A percentile compares a stretch with the other conserved stretches of the same genome.
phyloP scores from a whole-genome alignment of 345 rosid genomes.

The Sonneratia caseolaris region DNA sequence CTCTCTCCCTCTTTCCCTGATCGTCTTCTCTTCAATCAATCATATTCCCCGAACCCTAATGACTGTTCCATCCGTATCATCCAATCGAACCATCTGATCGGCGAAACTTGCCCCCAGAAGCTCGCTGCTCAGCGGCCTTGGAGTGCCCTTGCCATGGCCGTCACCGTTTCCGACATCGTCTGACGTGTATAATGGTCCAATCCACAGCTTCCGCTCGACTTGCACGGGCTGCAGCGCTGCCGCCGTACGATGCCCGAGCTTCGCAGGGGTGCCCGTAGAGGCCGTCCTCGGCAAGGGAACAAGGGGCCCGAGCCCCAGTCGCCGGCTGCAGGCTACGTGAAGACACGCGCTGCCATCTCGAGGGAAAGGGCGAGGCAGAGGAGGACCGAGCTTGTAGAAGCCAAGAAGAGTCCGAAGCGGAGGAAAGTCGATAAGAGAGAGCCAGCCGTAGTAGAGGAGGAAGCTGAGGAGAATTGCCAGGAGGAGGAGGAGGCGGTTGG shows the following conservation, averaged over 20 bases:
- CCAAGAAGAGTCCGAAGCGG: slow-evolving; percentile 30
- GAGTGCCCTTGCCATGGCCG: background rate
- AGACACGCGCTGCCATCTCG: slow-evolving; percentile 30
- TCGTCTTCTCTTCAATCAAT: background rate
- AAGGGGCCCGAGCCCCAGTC: slow-evolving; percentile 18
- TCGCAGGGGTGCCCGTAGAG: slow-evolving; percentile 74
- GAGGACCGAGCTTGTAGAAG: slow-evolving; percentile 51
- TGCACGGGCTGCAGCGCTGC: slow-evolving; percentile 51
- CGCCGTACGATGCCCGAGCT: slow-evolving; percentile 78
- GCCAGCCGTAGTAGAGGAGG: slow-evolving; percentile 6
- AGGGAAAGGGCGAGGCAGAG: slow-evolving; percentile 31
- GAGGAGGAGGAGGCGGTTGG: slow-evolving; percentile 24
- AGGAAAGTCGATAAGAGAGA: slow-evolving; percentile 22
- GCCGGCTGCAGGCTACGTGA: slow-evolving; percentile 23
- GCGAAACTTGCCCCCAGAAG: background rate
- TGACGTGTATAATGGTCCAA: slow-evolving; percentile 36
- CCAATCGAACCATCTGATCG: slow-evolving; percentile 2
- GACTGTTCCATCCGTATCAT: background rate
- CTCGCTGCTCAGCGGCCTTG: background rate
- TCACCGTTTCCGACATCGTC: background rate
- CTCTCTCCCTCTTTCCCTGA: background rate
- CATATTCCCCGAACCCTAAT: slow-evolving; percentile 8
- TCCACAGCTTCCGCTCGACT: slow-evolving; percentile 30
- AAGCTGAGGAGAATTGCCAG: slow-evolving; percentile 7
- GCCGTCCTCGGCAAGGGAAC: slow-evolving; percentile 29